A percentile compares a stretch with the other conserved stretches of the same genome.
These are phyloP conservation scores for Penicillium sp. DNA, from an alignment of 2,329 filamentous ascomycete genomes.

Conservation along the genomic window DNA sequence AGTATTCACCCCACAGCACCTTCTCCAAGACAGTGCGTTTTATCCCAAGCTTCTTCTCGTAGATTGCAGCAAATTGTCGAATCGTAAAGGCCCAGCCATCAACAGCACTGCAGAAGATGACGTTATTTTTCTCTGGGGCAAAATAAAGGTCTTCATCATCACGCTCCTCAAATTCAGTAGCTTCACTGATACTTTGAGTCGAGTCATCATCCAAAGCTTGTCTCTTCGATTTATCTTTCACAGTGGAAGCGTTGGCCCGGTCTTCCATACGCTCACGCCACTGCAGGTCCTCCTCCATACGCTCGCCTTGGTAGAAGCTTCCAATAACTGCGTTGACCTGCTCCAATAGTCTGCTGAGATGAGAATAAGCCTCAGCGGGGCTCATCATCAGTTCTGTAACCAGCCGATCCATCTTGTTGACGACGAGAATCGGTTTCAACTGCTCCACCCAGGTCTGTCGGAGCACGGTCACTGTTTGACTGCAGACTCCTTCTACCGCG, in stretches of 20 bases:
- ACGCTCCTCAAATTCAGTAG: slow-evolving; percentile 70
- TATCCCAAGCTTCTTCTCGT: slow-evolving; percentile 95
- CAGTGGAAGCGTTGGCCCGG: slow-evolving; percentile 64
- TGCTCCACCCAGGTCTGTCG: slow-evolving; percentile 95
- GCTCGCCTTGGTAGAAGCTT: slow-evolving; percentile 94
- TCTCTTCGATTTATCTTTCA: slow-evolving; percentile 43
- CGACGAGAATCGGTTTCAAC: slow-evolving; percentile 85
- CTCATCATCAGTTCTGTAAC: slow-evolving; percentile 94
- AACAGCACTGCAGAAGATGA: slow-evolving; percentile 95
- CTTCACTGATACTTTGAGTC: slow-evolving; percentile 46
- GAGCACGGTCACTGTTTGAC: slow-evolving; percentile 94
- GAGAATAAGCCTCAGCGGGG: slow-evolving; percentile 78
- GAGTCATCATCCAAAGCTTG: slow-evolving; percentile 41
- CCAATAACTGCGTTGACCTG: slow-evolving; percentile 97
- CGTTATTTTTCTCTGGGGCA: slow-evolving; percentile 95
- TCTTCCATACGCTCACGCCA: slow-evolving; percentile 94
- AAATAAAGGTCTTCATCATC: slow-evolving; percentile 98
- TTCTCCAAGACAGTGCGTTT: slow-evolving; percentile 84
- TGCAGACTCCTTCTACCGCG: slow-evolving; percentile 95
- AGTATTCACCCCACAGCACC: slow-evolving; percentile 94
- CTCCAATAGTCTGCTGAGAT: slow-evolving; percentile 82
- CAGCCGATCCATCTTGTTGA: slow-evolving; percentile 97
- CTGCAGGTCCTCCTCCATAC: slow-evolving; percentile 96
- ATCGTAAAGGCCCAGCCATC: slow-evolving; percentile 99
- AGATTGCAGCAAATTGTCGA: slow-evolving; percentile 84